Evolutionary conservation across 2,329 filamentous ascomycete genomes (phyloP).

Genomic region (Fusarium austroafricanum): DNA sequence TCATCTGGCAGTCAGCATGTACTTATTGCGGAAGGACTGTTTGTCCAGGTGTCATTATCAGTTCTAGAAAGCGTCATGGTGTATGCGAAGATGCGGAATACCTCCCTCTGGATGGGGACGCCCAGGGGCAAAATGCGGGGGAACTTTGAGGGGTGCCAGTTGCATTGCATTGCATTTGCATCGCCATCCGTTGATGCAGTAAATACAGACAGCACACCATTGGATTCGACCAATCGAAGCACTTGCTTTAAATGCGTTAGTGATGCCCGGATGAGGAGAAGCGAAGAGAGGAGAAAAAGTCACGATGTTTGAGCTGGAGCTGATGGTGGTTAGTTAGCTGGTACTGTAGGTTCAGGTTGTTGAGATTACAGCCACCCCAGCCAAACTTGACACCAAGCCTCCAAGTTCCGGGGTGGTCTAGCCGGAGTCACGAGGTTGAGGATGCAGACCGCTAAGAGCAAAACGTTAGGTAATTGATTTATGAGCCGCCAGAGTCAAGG

Average conservation of each 20-base stretch:
- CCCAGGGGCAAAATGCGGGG: slow-evolving; percentile 36
- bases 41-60: slow-evolving; percentile 11
- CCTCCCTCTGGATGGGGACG: not conserved
- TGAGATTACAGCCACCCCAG: slow-evolving; percentile 29
- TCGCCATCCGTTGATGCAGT: slow-evolving; percentile 11
- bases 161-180: not conserved
- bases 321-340: slow-evolving; percentile 22
- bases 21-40: slow-evolving; percentile 5
- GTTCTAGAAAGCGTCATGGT: slow-evolving; percentile 29
- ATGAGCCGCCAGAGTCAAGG: slow-evolving; percentile 28
- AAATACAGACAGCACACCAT: not conserved
- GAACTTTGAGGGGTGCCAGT: slow-evolving; percentile 18
- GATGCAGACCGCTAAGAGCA: slow-evolving; percentile 39
- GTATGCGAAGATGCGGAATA: slow-evolving; percentile 8
- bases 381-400: slow-evolving; percentile 26
- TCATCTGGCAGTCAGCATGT: slow-evolving; percentile 10
- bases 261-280: slow-evolving; percentile 22
- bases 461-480: slow-evolving; percentile 43
- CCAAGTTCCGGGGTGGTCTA: slow-evolving; percentile 27
- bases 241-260: slow-evolving; percentile 23
- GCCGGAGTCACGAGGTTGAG: slow-evolving; percentile 30
- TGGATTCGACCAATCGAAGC: slow-evolving; percentile 36
- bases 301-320: slow-evolving; percentile 39
- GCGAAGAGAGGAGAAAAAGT: slow-evolving; percentile 34
- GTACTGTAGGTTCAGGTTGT: too few species aligned